Conservation (phyloP, 371 early-diverging fungal species). For the Mortierella sp. region DNA sequence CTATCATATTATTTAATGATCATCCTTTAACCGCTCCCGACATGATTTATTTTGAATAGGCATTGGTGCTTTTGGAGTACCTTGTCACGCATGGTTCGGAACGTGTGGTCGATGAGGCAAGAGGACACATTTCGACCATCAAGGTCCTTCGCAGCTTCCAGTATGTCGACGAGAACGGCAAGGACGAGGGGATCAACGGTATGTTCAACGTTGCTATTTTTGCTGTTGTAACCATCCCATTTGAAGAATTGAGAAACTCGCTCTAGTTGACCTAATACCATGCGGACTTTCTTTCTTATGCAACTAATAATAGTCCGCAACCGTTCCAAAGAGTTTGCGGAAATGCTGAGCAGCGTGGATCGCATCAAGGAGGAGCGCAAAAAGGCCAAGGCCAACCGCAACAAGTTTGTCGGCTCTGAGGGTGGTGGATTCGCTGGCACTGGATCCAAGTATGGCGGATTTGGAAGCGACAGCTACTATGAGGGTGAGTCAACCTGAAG, state of each 20-base stretch:
- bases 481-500: constrained; percentile 19
- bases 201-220: constrained; percentile 23
- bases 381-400: constrained; percentile 89
- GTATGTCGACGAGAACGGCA: constrained; percentile 92
- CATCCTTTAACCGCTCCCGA: no score
- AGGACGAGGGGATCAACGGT: constrained; percentile 98
- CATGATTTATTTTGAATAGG: constrained; percentile 59
- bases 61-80: constrained; percentile 93
- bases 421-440: constrained; percentile 64
- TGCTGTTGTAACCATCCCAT: background rate
- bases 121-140: constrained; percentile 87
- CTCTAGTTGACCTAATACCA: background rate
- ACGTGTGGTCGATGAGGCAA: constrained; percentile 90
- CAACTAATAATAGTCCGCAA: constrained; percentile 77
- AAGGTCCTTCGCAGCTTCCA: constrained; percentile 88
- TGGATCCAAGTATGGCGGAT: constrained; percentile 58
- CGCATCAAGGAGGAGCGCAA: constrained; percentile 87
- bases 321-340: constrained; percentile 91
- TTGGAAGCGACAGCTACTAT: constrained; percentile 60
- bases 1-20: no score
- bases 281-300: background rate
- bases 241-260: background rate
- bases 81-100: constrained; percentile 96
- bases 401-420: constrained; percentile 89
- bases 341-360: constrained; percentile 83